phyloP scores from a whole-genome alignment of 2,329 filamentous ascomycete genomes.

The Arthrobotrys sinensis region DNA sequence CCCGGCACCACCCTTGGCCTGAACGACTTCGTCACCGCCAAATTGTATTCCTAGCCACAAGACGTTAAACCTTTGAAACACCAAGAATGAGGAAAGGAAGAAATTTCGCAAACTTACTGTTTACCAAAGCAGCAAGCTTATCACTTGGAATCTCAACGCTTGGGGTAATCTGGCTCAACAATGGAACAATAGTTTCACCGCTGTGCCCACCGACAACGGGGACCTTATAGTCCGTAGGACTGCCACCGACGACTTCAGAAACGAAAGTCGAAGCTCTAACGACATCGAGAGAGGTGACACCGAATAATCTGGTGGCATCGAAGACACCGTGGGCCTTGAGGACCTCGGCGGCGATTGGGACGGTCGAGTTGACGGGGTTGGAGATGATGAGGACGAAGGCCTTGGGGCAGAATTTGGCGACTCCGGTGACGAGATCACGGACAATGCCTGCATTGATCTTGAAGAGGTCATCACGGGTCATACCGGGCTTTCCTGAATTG shows the following conservation, averaged over 20 bases:
- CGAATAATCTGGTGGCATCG: conserved; percentile 94
- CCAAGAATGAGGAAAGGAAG: not conserved
- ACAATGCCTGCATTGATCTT: conserved; percentile 99
- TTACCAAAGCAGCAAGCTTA: conserved; percentile 90
- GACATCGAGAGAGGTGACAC: conserved; percentile 98
- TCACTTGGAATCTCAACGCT: conserved; percentile 85
- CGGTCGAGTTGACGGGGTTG: conserved; percentile 99
- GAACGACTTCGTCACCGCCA: conserved; percentile 95
- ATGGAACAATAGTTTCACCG: conserved; percentile 95
- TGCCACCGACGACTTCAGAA: conserved; percentile 84
- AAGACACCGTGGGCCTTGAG: conserved; percentile 94
- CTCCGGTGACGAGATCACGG: conserved; percentile 89
- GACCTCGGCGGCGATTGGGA: conserved; percentile 96
- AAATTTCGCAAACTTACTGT: conserved; percentile 74
- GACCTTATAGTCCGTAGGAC: conserved; percentile 85
- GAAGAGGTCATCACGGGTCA: conserved; percentile 99
- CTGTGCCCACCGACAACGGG: conserved; percentile 98
- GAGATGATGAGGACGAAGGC: conserved; percentile 97
- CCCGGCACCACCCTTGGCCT: conserved; percentile 92
- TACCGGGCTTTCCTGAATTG: conserved; percentile 91
- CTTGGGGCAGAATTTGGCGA: conserved; percentile 90
- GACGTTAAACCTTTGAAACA: not conserved
- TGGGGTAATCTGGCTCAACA: conserved; percentile 92
- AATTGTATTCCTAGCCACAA: conserved; percentile 81
- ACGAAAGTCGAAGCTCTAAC: conserved; percentile 98